Base-by-base conservation (phyloP, 768 basidiomycete genomes). In the Lactifluus pinguis region DNA sequence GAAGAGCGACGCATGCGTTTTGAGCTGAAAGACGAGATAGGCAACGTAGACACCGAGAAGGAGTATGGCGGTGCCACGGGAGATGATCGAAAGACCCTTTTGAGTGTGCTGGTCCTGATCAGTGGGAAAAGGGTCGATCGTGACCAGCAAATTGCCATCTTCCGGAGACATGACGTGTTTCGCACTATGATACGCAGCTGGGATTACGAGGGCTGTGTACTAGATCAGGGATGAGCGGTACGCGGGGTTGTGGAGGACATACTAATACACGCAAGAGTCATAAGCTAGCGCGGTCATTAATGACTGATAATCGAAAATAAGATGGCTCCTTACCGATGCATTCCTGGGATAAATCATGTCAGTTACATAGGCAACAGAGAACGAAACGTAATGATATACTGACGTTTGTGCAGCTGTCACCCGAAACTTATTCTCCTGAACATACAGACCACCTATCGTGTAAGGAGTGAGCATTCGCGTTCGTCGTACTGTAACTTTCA, bases 191-290 rank as follows among this genome's bases (percentile, higher is more conserved):
- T 91, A 95, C 3, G 93, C 93, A 42, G 94, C 93, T 36, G 93
- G 93, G 60, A 95, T 89, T 66, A 95, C 85, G 42, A 97, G 82
- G 44, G 92, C 87, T 79, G 49, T 60, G 53, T n/a, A 49, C 19
- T 19, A 25, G 32, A 49, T 61, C 38, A 50, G 44, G 14, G 30
- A 0, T 39, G 29, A 32, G n/a, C 17, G 21, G 30, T 29, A 17
- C 2, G 15, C 29, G 14, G 17, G 19, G 10, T 29, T 14, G 15
- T 60, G 44, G 36, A 29, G 25, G 48, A 77, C 85, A 60, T 68
- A 89, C 87, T 93, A 71, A 92, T 89, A 71, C 87, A 89, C 3
- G 91, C 80, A 59, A 95, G 76, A 4, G 90, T 92, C 89, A 94
- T 88, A 51, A 95, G 75, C 81, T 89, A 39, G 47, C 38, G 64